These are phyloP conservation scores for Trichoderma citrinoviride DNA, from an alignment of 2,329 filamentous ascomycete genomes.

Conservation along the genomic window DNA sequence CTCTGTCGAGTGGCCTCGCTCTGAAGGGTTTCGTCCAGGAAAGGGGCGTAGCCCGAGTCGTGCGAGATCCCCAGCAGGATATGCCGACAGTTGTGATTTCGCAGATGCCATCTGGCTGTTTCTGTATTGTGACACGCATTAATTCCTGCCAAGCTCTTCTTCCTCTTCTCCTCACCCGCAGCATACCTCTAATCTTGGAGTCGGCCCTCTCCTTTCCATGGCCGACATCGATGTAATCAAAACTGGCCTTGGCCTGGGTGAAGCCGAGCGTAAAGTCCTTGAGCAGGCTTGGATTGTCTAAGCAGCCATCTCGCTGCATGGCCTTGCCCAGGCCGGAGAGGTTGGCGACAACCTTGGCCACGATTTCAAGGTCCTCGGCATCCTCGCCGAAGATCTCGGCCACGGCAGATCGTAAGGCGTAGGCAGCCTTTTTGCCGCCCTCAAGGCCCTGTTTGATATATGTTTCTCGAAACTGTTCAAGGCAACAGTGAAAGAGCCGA, in stretches of 20 bases:
- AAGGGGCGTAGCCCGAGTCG: slow-evolving; percentile 58
- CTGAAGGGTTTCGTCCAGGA: slow-evolving; percentile 54
- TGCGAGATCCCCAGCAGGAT: slow-evolving; percentile 61
- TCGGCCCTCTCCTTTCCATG: slow-evolving; percentile 57
- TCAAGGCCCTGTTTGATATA: slow-evolving; percentile 54
- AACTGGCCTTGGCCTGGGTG: slow-evolving; percentile 56
- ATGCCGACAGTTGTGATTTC: slow-evolving; percentile 60
- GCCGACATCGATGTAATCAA: slow-evolving; percentile 64
- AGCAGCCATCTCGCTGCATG: slow-evolving; percentile 47
- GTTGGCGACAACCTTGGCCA: slow-evolving; percentile 57
- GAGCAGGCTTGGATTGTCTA: slow-evolving; percentile 46
- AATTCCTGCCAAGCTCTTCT: slow-evolving; percentile 16
- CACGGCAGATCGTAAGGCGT: slow-evolving; percentile 49
- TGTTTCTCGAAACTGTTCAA: slow-evolving; percentile 53
- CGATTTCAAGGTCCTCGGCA: slow-evolving; percentile 50
- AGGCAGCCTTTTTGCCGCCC: slow-evolving; percentile 53
- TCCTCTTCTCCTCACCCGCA: not conserved
- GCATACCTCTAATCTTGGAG: slow-evolving; percentile 58
- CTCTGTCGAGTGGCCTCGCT: slow-evolving; percentile 44
- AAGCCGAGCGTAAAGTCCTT: slow-evolving; percentile 60
- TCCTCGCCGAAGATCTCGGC: slow-evolving; percentile 45
- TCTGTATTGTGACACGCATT: slow-evolving; percentile 37
- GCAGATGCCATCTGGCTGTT: slow-evolving; percentile 54
- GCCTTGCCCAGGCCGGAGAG: slow-evolving; percentile 49
- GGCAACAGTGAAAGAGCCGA: not conserved